These are phyloP conservation scores for Periconia digitata DNA, from an alignment of 2,329 filamentous ascomycete genomes.

Conservation along the genomic window DNA sequence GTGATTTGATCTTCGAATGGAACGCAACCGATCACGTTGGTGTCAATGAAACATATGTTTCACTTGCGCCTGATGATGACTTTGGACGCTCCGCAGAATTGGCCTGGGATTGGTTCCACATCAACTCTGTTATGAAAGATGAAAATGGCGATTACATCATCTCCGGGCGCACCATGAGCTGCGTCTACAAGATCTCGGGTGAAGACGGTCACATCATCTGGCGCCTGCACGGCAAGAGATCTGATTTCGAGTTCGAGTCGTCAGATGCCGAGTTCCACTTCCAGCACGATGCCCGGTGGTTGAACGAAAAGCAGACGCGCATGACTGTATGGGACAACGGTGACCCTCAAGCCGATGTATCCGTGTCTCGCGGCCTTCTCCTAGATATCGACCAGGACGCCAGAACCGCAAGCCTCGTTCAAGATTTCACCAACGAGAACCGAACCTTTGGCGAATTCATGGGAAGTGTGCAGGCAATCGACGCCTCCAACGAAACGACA, in stretches of 20 bases:
- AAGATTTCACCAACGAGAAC: conserved; percentile 44
- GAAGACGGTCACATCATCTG: conserved; percentile 25
- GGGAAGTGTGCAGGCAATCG: conserved; percentile 46
- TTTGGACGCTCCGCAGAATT: conserved; percentile 27
- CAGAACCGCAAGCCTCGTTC: conserved; percentile 45
- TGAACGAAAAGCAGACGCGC: conserved; percentile 15
- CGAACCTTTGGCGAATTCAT: conserved; percentile 42
- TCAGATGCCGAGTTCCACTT: conserved; percentile 52
- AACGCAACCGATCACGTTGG: conserved; percentile 40
- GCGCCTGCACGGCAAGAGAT: conserved; percentile 26
- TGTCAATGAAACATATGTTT: conserved; percentile 25
- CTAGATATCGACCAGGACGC: conserved; percentile 43
- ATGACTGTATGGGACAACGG: conserved; percentile 47
- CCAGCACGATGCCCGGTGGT: conserved; percentile 47
- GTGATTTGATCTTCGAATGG: conserved; percentile 46
- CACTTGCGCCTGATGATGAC: conserved; percentile 20
- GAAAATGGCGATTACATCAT: conserved; percentile 22
- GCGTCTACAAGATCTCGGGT: conserved; percentile 20
- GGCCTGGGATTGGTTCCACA: conserved; percentile 47
- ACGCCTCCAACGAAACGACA: conserved; percentile 28
- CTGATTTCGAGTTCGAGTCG: conserved; percentile 29
- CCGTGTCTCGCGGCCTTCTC: conserved; percentile 37
- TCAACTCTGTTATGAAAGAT: conserved; percentile 38
- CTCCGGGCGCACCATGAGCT: conserved; percentile 20
- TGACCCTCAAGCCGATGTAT: conserved; percentile 13